Percentiles rank a stretch among this genome's conserved stretches.
These are phyloP conservation scores for Parathielavia hyrcaniae DNA, from an alignment of 495 filamentous ascomycete genomes.

Conservation along the genomic window DNA sequence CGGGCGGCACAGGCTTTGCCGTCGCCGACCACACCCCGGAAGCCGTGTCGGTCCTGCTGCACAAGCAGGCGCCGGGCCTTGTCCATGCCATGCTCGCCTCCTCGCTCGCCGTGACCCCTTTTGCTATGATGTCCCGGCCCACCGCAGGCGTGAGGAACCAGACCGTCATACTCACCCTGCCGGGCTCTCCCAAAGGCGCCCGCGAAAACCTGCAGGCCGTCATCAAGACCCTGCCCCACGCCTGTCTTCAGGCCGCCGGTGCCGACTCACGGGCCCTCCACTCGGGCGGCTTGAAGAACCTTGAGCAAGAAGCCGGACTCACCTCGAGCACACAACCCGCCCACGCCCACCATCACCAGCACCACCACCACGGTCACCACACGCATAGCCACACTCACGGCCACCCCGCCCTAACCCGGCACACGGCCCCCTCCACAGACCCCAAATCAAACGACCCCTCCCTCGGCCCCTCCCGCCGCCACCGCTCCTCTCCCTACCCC, in stretches of 20 bases:
- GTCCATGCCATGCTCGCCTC: slow-evolving; percentile 91
- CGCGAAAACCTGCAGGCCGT: slow-evolving; percentile 89
- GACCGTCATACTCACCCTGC: slow-evolving; percentile 82
- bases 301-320: slow-evolving; percentile 74
- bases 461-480: slow-evolving; percentile 67
- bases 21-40: slow-evolving; percentile 85
- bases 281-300: slow-evolving; percentile 68
- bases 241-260: slow-evolving; percentile 82
- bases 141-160: slow-evolving; percentile 83
- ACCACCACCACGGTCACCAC: slow-evolving; percentile 51
- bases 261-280: slow-evolving; percentile 76
- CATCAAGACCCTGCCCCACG: slow-evolving; percentile 87
- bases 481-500: slow-evolving; percentile 83
- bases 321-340: background rate
- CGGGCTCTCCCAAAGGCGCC: slow-evolving; percentile 94
- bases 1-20: slow-evolving; percentile 92
- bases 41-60: slow-evolving; percentile 72
- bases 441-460: slow-evolving; percentile 72
- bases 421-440: slow-evolving; percentile 52
- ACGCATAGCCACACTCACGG: slow-evolving; percentile 52
- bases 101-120: slow-evolving; percentile 81
- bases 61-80: slow-evolving; percentile 82
- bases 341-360: slow-evolving; percentile 27
- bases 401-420: slow-evolving; percentile 61
- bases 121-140: slow-evolving; percentile 95